Conservation (phyloP, 768 basidiomycete genomes). For the Chiua virens region DNA sequence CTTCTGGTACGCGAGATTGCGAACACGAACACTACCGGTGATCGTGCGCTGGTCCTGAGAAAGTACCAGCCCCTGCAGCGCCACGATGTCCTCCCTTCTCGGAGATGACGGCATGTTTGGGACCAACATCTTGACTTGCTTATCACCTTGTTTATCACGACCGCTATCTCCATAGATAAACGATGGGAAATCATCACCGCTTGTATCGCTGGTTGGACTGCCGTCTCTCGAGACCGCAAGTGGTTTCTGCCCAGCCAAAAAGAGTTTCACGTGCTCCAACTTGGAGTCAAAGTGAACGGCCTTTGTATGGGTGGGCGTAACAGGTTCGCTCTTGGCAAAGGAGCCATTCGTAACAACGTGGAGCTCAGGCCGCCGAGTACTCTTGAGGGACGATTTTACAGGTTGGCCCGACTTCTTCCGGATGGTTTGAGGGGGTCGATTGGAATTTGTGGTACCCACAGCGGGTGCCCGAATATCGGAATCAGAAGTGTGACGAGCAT, state of each 20-base stretch:
- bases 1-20: constrained; percentile 87
- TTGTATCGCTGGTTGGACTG: constrained; percentile 81
- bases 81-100: constrained; percentile 44
- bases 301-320: constrained; percentile 75
- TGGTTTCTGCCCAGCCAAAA: constrained; percentile 93
- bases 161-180: constrained; percentile 57
- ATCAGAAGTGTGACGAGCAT: constrained; percentile 25
- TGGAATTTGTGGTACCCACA: background rate
- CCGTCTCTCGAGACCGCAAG: constrained; percentile 90
- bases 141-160: constrained; percentile 32
- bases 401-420: constrained; percentile 95
- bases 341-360: constrained; percentile 50
- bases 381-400: constrained; percentile 88
- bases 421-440: constrained; percentile 40
- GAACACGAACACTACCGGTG: constrained; percentile 73
- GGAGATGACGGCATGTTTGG: constrained; percentile 62
- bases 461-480: constrained; percentile 7
- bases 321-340: constrained; percentile 72
- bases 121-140: constrained; percentile 56
- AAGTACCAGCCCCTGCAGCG: constrained; percentile 56
- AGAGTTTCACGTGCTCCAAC: constrained; percentile 92
- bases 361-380: constrained; percentile 53
- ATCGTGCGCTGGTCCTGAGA: constrained; percentile 54
- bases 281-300: constrained; percentile 91
- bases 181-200: constrained; percentile 75